Conservation (phyloP, 495 filamentous ascomycete genomes). For the Lasiosphaeria miniovina region DNA sequence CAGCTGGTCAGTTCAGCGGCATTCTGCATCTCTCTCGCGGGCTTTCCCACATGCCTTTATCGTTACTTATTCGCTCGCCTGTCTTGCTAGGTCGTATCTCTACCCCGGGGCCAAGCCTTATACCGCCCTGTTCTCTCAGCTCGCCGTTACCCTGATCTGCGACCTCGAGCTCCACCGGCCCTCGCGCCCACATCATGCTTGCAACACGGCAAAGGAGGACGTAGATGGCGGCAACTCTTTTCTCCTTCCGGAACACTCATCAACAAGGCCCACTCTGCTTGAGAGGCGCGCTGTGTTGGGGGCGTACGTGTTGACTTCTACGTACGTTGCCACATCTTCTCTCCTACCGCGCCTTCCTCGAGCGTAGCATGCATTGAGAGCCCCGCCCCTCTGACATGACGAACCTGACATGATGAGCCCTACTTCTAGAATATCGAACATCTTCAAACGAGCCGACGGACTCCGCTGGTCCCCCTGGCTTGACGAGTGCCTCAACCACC, state of each 20-base stretch:
- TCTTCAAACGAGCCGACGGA: background rate
- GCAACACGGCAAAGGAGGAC: background rate
- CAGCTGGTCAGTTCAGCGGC: background rate
- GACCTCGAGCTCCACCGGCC: background rate
- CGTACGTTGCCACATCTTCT: background rate
- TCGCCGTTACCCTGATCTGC: background rate
- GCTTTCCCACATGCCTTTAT: background rate
- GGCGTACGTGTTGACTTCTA: background rate
- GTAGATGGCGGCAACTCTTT: background rate
- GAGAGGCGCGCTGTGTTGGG: background rate
- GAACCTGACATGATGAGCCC: too few relatives aligned
- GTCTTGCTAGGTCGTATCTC: background rate
- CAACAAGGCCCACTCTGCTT: background rate
- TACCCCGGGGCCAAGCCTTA: background rate
- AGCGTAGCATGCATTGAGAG: background rate
- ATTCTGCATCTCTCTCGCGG: background rate
- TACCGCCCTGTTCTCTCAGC: background rate
- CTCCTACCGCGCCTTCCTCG: background rate
- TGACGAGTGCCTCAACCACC: background rate
- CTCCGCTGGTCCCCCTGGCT: background rate
- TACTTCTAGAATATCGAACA: background rate
- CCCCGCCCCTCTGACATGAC: background rate
- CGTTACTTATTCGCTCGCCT: too few relatives aligned
- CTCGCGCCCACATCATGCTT: background rate
- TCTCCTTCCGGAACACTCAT: background rate